Base-by-base conservation (phyloP, 2,329 filamentous ascomycete species). In the Alternaria metachromatica region DNA sequence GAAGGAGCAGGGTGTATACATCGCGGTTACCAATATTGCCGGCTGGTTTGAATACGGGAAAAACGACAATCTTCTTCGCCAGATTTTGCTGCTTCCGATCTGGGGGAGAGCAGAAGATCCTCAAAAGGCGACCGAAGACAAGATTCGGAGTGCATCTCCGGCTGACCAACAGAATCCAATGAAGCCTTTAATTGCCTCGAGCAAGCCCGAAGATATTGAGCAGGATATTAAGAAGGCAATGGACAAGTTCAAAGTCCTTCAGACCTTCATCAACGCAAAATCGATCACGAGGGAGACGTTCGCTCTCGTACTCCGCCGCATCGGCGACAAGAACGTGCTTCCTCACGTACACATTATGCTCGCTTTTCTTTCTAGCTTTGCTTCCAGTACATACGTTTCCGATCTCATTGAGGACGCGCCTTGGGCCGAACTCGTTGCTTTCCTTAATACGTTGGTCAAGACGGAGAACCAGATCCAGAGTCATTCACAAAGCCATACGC, bases 331-430 rank as follows among this genome's bases (percentile, higher is more conserved):
- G 3, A 88, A 89, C 64, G 85, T 88, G 3, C 80, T 91, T 2
- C 85, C 89, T 0, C 91, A 88, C 71, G 71, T 91, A 0, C 89
- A 92, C 67, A 84, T 88, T 0, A 84, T 86, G 5, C 79, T 93
- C 25, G 85, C 87, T 0, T 92, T 91, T 68, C 73, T 92, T 85
- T 78, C 73, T 62, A 13, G 76, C 81, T 18, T 74, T 87, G 65
- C 74, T 58, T 70, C 72, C 8, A 69, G 73, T 46, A 55, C 58
- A 77, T 75, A 78, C 72, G 74, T 77, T 72, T 60, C 72, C 21
- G 60, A 75, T 30, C 61, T 79, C 8, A 44, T 76, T 48, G 61
- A 71, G 2, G 72, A 78, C 0, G 80, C 87, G 26, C 87, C 88
- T 0, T 91, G 89, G 88, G 80, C 82, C 30, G 72, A 82, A 6